Evolutionary conservation across 2,329 filamentous ascomycete genomes (phyloP).

Genomic region (Fusarium chuoi): DNA sequence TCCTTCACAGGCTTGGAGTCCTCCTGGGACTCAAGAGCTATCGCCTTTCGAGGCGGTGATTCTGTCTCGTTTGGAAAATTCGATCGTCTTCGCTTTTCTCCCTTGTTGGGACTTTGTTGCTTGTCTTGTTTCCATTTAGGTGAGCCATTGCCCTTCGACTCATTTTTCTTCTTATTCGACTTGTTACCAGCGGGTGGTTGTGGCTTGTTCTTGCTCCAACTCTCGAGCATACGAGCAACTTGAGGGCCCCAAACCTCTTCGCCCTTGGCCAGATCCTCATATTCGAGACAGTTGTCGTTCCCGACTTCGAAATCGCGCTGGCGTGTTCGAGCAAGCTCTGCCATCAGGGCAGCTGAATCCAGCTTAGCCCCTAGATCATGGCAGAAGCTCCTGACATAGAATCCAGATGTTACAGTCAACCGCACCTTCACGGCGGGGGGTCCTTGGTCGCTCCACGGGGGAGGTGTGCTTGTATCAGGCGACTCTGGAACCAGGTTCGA

Average conservation of each 20-base stretch:
- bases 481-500: constrained; percentile 64
- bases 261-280: constrained; percentile 77
- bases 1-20: constrained; percentile 30
- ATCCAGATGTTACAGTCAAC: constrained; percentile 94
- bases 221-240: constrained; percentile 62
- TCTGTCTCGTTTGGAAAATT: constrained; percentile 37
- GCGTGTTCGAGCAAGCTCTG: constrained; percentile 79
- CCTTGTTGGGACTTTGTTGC: constrained; percentile 18
- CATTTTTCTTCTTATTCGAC: constrained; percentile 33
- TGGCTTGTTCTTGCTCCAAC: constrained; percentile 52
- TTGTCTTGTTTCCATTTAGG: constrained; percentile 28
- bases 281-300: constrained; percentile 78
- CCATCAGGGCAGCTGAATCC: constrained; percentile 86
- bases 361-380: constrained; percentile 90
- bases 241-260: constrained; percentile 86
- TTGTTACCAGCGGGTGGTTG: constrained; percentile 38
- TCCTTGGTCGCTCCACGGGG: constrained; percentile 68
- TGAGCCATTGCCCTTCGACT: constrained; percentile 13
- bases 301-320: constrained; percentile 83
- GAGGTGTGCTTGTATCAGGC: constrained; percentile 58
- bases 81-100: constrained; percentile 47
- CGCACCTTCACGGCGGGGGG: constrained; percentile 84
- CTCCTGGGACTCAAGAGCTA: constrained; percentile 36
- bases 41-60: constrained; percentile 46
- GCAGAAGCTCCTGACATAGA: constrained; percentile 94